phyloP scores from a whole-genome alignment of 139 green algal genomes.

The Chlamydomonas schloesseri region DNA sequence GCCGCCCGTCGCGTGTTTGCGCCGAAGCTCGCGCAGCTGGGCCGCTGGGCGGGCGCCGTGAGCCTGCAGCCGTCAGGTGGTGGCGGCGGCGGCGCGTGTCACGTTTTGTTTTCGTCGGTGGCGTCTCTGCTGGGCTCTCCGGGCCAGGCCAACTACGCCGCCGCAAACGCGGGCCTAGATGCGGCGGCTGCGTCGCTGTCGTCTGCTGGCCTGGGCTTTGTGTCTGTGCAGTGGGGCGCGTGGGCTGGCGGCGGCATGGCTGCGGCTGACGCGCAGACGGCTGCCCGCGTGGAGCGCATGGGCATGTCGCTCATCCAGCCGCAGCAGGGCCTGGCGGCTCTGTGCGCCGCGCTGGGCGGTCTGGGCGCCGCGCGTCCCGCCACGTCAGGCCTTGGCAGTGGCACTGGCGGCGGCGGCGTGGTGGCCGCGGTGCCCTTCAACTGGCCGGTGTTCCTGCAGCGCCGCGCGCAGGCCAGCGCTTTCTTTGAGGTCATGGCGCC shows the following conservation, averaged over 20 bases:
- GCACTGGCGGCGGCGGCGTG: background rate
- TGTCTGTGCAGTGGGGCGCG: conserved; percentile 81
- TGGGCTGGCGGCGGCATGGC: conserved; percentile 81
- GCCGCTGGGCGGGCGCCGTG: background rate
- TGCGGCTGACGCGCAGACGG: conserved; percentile 54
- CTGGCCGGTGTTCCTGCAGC: conserved; percentile 41
- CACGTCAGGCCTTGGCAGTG: too few relatives aligned
- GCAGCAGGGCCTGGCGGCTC: conserved; percentile 64
- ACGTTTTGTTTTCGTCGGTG: conserved; percentile 79
- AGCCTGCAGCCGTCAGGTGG: conserved; percentile 22
- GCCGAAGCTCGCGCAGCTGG: conserved; percentile 54
- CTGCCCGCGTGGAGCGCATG: conserved; percentile 68
- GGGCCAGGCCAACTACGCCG: conserved; percentile 81
- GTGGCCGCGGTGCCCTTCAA: conserved; percentile 47
- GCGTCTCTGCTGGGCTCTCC: conserved; percentile 74
- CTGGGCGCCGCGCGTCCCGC: too few relatives aligned
- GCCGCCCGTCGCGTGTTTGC: conserved; percentile 59
- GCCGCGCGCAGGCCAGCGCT: background rate
- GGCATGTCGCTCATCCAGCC: conserved; percentile 76
- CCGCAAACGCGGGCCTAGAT: conserved; percentile 77
- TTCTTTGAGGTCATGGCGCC: too few relatives aligned
- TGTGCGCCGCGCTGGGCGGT: conserved; percentile 28
- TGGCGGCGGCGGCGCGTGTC: background rate
- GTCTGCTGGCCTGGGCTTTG: conserved; percentile 44
- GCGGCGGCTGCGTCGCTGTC: conserved; percentile 15